Conservation (phyloP, 2,329 filamentous ascomycete genomes). For the Cladophialophora chaetospira region DNA sequence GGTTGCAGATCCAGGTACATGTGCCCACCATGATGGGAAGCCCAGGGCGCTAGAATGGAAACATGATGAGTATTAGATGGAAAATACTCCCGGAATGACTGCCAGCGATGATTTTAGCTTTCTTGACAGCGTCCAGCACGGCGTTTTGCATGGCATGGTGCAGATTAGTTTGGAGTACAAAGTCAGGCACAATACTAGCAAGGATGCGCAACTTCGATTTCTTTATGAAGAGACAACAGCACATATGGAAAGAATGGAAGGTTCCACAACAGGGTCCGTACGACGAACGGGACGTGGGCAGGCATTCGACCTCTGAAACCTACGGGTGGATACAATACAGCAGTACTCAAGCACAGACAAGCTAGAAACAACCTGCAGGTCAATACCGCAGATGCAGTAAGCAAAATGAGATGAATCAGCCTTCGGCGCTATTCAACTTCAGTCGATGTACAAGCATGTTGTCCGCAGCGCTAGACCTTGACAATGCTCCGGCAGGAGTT, state of each 20-base stretch:
- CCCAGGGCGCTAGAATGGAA: background rate
- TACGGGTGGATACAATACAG: background rate
- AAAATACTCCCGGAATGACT: background rate
- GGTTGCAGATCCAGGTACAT: background rate
- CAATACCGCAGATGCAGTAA: too few species aligned
- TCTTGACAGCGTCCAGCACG: background rate
- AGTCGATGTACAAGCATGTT: background rate
- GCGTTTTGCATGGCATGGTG: background rate
- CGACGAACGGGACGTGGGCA: background rate
- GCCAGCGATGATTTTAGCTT: background rate
- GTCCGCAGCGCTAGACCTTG: background rate
- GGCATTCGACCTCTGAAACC: background rate
- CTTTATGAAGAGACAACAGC: background rate
- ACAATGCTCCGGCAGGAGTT: background rate
- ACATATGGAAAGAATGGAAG: background rate
- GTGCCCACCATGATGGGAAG: background rate
- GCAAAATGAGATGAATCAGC: too few species aligned
- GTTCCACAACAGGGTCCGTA: background rate
- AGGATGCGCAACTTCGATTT: background rate
- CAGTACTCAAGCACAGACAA: background rate
- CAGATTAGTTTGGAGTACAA: background rate
- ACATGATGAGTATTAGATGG: background rate
- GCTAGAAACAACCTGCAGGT: background rate
- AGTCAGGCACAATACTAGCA: background rate
- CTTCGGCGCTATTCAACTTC: too few species aligned